Conservation (phyloP, 1,284 basidiomycete genomes). For the Lentinus polychrous region DNA sequence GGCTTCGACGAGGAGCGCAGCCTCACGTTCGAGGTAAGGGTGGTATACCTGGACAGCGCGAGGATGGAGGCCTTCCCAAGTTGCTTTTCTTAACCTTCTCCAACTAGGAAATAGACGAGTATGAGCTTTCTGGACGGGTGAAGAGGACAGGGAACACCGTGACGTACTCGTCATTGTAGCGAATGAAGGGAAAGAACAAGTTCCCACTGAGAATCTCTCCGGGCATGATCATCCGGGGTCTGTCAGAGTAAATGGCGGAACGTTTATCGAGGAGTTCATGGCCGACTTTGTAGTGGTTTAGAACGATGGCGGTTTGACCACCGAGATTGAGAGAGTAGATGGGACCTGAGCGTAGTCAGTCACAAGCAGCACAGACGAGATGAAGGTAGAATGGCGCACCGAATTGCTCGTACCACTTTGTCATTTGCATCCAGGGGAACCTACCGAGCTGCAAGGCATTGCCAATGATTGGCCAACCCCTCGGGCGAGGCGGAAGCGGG, state of each 20-base stretch:
- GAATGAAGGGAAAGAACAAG: slow-evolving; percentile 10
- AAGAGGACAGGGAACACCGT: neutral
- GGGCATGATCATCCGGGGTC: slow-evolving; percentile 14
- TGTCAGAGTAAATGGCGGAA: slow-evolving; percentile 14
- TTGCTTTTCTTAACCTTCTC: slow-evolving; percentile 20
- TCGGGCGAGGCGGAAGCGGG: neutral
- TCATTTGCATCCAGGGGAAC: slow-evolving; percentile 2
- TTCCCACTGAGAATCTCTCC: slow-evolving; percentile 11
- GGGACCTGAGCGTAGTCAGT: neutral
- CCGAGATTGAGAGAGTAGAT: slow-evolving; percentile 1
- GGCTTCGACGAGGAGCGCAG: neutral
- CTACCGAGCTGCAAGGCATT: slow-evolving; percentile 1
- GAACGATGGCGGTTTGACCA: slow-evolving; percentile 12
- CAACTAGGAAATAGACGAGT: slow-evolving; percentile 13
- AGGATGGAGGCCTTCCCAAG: slow-evolving; percentile 17
- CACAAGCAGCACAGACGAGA: neutral
- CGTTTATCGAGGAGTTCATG: slow-evolving; percentile 15
- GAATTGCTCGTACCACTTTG: neutral
- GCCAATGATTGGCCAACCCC: neutral
- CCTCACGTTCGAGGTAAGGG: neutral
- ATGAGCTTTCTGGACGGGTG: neutral
- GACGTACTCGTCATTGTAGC: slow-evolving; percentile 12
- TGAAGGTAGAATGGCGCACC: neutral
- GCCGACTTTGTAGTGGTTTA: slow-evolving; percentile 14
- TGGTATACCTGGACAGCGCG: neutral